Base-by-base conservation (phyloP, 805 yeast species). In the Metschnikowia continentalis region DNA sequence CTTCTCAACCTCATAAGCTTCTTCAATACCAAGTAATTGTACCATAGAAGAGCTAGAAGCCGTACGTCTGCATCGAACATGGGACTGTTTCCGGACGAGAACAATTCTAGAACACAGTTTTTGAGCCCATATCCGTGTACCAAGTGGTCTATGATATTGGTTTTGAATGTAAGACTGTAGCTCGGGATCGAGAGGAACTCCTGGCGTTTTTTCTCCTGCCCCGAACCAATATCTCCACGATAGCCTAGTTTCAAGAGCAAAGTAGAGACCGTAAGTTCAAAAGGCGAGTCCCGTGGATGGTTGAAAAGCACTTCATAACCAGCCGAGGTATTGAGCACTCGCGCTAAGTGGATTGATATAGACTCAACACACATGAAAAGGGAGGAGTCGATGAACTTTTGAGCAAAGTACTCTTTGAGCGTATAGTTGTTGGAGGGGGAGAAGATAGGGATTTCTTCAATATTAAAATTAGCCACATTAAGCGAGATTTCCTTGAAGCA, bases 301-400 rank as follows among this genome's bases (percentile, higher is more conserved):
- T 68, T 63, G 55, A 74, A 74, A 15, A 71, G 58, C 5, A 68
- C 67, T 38, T 71, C 72, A 53, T 66, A 74, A 0, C 78, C 78
- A 3, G 78, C 76, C 10, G 54, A 49, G 7, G 35, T 40, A 10
- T 56, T 42, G 8, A 43, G 22, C 5, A 58, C 30, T 15, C 53
- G 39, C 2, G 47, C 53, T 13, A 53, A 39, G 20, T 55, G 52
- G 5, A 56, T 32, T 2, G 61, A 48, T 3, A 49, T 32, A 1
- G 60, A 45, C 32, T 55, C 48, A 23, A 56, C 49, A 1, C 59
- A 47, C 19, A 49, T 32, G 32, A 48, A 41, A 36, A 6, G 54
- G 48, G n/a, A 37, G 19, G 6, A 20, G n/a, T 15, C 41, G 39
- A 14, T 19, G 5, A 35, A 44, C 33, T 44, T 17, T 11, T 26